Percentiles rank a stretch among this genome's conserved stretches.
Conservation (phyloP, 495 filamentous ascomycete species). For the Apiosordaria backusii region DNA sequence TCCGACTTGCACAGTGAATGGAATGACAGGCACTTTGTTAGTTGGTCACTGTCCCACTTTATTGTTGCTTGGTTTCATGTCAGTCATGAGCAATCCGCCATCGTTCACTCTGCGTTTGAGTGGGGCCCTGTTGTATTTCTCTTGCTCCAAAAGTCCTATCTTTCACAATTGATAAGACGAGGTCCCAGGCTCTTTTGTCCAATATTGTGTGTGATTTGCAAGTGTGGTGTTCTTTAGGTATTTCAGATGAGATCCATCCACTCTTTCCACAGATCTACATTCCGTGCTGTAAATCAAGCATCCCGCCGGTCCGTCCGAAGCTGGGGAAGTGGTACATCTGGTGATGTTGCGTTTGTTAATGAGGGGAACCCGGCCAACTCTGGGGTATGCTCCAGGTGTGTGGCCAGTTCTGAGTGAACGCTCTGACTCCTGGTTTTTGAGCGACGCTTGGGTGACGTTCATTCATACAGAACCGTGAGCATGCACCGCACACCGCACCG, state of each 20-base stretch:
- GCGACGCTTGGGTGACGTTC: not conserved
- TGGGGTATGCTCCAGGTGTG: not conserved
- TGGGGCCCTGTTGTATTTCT: not conserved
- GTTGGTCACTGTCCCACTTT: not conserved
- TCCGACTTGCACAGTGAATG: not conserved
- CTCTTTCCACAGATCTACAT: not conserved
- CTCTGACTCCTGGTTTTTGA: not conserved
- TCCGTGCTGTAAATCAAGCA: not conserved
- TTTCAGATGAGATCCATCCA: too few species aligned
- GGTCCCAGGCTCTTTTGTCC: too few species aligned
- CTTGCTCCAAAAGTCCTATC: too few species aligned
- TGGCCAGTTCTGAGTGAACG: not conserved
- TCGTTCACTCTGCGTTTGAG: not conserved
- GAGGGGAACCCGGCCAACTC: not conserved
- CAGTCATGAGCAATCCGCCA: not conserved
- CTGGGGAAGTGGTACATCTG: not conserved
- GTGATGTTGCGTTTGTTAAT: not conserved
- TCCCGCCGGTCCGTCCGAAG: not conserved
- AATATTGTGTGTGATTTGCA: too few species aligned
- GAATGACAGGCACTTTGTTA: not conserved
- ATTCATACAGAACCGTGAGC: not conserved
- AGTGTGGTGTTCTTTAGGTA: not conserved
- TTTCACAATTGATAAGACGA: not conserved
- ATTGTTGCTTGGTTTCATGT: not conserved
- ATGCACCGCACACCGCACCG: too few species aligned